phyloP scores from a whole-genome alignment of 106 monocot species.

The Chionographis japonica region DNA sequence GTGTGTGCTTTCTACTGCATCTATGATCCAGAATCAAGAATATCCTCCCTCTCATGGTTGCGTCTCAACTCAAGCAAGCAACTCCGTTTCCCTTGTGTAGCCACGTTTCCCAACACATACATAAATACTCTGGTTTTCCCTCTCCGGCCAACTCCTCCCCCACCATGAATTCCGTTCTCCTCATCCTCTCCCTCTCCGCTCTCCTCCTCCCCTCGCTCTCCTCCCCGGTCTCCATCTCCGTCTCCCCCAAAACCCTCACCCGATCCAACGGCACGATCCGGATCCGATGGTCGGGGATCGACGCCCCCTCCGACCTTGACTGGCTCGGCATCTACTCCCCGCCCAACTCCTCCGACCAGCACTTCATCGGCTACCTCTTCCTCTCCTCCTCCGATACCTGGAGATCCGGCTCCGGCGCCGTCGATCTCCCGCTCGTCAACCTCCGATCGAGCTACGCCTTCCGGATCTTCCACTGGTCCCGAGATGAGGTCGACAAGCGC shows the following conservation, averaged over 20 bases:
- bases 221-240: conserved; percentile 41
- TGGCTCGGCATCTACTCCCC: conserved; percentile 95
- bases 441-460: conserved; percentile 71
- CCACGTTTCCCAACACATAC: not conserved
- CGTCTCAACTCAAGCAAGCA: too few relatives aligned
- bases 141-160: not conserved
- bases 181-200: conserved; percentile 20
- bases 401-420: conserved; percentile 53
- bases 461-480: conserved; percentile 74
- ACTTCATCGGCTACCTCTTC: conserved; percentile 88
- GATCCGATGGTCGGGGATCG: conserved; percentile 69
- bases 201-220: conserved; percentile 8
- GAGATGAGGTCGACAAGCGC: conserved; percentile 43
- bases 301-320: conserved; percentile 64
- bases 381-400: conserved; percentile 57
- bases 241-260: conserved; percentile 50
- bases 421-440: conserved; percentile 69
- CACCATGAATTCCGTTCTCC: conserved; percentile 12
- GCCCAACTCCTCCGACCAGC: conserved; percentile 44
- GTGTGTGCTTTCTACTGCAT: too few relatives aligned
- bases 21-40: too few relatives aligned
- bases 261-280: conserved; percentile 38
- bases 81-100: too few relatives aligned
- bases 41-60: too few relatives aligned
- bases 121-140: too few relatives aligned